Evolutionary conservation across 176 grass and related monocot species (phyloP), one percentile per base, ranked within the genome.

Genomic region (Aechmea fasciata): DNA sequence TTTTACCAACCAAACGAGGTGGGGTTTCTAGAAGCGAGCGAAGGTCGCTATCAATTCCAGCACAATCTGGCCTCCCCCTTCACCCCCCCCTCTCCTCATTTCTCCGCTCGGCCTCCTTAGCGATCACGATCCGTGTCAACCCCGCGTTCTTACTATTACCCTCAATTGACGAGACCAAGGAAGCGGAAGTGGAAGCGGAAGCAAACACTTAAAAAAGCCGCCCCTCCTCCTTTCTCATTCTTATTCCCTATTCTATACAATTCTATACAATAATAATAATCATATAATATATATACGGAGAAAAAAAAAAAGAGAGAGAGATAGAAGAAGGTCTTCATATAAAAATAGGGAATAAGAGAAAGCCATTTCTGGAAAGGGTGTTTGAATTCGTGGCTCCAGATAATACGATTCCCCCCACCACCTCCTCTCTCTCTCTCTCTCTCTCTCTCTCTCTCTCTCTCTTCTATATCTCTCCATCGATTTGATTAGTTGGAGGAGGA

Each of bases 71-170:
- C 6, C 33, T 7, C 4, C 33, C 33, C 33, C 33, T 41, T 41
- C 33, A 0, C 33, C 33, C 3, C 33, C 33, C 3, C 29, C 4
- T 33, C 6, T 7, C 5, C 33, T 41, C 33, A 4, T 41, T 0
- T 7, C 33, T 7, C 33, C 33, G 33, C 33, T 41, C 3, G 33
- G 33, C 33, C 33, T 41, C 33, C 33, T 41, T 41, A 4, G 33
- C 61, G 64, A n/a, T 26, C 63, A 50, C 63, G 57, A 76, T 53
- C 72, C 72, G 80, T 66, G 73, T 82, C 80, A 76, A 82, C 65
- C 11, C 79, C 28, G 64, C 64, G 64, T 48, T 66, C 26, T 48
- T 47, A 9, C 29, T 18, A 14, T 2, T 12, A 14, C 3, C 8
- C 1, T 14, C 11, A 29, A 33, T 41, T 14, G 64, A 66, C 3